Evolutionary conservation across 1,139 yeast species (phyloP).

Genomic region (Suhomyces yuchorum): DNA sequence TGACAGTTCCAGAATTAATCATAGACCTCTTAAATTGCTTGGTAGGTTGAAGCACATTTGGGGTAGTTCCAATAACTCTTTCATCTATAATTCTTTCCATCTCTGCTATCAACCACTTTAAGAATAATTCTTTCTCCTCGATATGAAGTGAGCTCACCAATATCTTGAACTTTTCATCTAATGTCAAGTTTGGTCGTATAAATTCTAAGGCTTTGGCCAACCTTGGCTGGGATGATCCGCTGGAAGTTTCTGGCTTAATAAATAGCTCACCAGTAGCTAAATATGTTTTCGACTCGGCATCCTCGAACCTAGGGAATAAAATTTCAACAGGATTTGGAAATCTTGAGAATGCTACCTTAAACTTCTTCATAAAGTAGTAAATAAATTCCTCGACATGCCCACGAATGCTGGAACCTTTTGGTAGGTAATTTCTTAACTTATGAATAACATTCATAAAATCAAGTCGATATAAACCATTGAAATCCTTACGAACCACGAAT

Average conservation of each 20-base stretch:
- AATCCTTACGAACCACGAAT: constrained; percentile 61
- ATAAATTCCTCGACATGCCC: constrained; percentile 68
- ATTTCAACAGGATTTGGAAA: constrained; percentile 70
- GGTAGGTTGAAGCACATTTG: constrained; percentile 19
- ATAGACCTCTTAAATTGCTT: constrained; percentile 28
- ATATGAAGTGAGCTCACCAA: constrained; percentile 52
- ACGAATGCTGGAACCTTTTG: constrained; percentile 44
- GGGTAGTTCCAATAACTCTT: constrained; percentile 20
- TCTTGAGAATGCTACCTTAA: constrained; percentile 51
- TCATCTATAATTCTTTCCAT: constrained; percentile 34
- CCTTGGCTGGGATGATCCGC: constrained; percentile 23
- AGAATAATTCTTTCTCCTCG: constrained; percentile 42
- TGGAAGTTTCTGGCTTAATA: constrained; percentile 24
- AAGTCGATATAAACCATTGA: constrained; percentile 64
- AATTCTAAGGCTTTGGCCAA: constrained; percentile 44
- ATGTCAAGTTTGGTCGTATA: constrained; percentile 30
- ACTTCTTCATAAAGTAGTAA: constrained; percentile 64
- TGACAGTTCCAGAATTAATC: constrained; percentile 38
- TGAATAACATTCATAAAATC: constrained; percentile 62
- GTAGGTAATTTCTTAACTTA: constrained; percentile 34
- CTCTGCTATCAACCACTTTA: constrained; percentile 48
- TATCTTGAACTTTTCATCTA: constrained; percentile 45
- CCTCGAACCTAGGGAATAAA: constrained; percentile 63
- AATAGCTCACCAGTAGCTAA: constrained; percentile 55
- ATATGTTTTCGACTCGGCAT: constrained; percentile 37